phyloP scores from a whole-genome alignment of 2,329 filamentous ascomycete species.

The Blastomyces gilchristii region DNA sequence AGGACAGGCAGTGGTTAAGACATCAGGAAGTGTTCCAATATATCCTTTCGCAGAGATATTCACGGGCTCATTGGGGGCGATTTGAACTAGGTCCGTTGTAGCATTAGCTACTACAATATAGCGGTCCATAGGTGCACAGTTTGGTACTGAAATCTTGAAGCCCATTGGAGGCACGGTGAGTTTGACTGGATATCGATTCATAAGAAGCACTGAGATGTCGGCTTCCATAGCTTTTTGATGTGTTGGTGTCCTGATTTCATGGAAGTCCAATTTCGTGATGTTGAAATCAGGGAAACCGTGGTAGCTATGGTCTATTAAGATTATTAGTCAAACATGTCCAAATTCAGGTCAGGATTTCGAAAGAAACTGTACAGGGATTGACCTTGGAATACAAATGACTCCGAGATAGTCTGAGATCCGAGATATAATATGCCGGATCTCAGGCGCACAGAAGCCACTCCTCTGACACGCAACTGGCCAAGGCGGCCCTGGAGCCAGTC shows the following conservation, averaged over 20 bases:
- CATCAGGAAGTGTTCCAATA: slow-evolving; percentile 62
- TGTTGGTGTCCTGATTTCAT: slow-evolving; percentile 52
- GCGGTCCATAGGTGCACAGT: slow-evolving; percentile 60
- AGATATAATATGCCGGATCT: slow-evolving; percentile 71
- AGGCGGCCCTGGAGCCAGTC: slow-evolving; percentile 79
- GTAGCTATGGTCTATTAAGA: slow-evolving; percentile 46
- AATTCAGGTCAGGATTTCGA: slow-evolving; percentile 14
- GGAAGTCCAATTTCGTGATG: slow-evolving; percentile 68
- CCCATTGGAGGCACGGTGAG: slow-evolving; percentile 67
- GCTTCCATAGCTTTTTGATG: slow-evolving; percentile 61
- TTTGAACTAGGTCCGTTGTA: slow-evolving; percentile 53
- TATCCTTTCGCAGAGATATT: slow-evolving; percentile 60
- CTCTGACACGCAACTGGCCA: slow-evolving; percentile 58
- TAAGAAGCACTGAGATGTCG: slow-evolving; percentile 61
- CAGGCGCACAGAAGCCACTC: slow-evolving; percentile 60
- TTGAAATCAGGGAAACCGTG: slow-evolving; percentile 72
- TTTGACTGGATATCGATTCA: slow-evolving; percentile 69
- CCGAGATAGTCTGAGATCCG: slow-evolving; percentile 63
- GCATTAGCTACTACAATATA: slow-evolving; percentile 72
- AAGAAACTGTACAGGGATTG: slow-evolving; percentile 51
- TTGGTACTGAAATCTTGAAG: slow-evolving; percentile 76
- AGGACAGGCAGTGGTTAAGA: slow-evolving; percentile 64
- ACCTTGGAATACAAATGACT: slow-evolving; percentile 76
- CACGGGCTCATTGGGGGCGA: slow-evolving; percentile 59
- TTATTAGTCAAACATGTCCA: slow-evolving; percentile 4